Percentiles rank a stretch among this genome's conserved stretches.
phyloP scores from a whole-genome alignment of 257 asterid genomes.

The Solanum dulcamara region DNA sequence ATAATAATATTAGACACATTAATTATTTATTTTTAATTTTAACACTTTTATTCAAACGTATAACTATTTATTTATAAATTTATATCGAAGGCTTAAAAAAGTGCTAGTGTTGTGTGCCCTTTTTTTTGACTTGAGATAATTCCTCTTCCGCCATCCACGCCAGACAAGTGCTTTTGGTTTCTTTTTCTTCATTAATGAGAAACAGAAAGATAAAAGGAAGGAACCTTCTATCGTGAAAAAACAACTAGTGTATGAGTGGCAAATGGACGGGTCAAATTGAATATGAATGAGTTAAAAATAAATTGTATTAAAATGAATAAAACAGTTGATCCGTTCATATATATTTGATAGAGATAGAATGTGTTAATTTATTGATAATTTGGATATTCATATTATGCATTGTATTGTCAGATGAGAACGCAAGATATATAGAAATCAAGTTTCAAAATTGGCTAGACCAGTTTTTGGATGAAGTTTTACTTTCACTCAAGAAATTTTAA shows the following conservation, averaged over 20 bases:
- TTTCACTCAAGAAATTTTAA: not conserved
- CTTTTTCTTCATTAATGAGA: not conserved
- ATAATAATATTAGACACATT: no score
- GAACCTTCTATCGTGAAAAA: not conserved
- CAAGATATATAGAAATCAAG: not conserved
- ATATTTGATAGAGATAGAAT: no score
- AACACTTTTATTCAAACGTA: no score
- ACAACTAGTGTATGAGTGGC: not conserved
- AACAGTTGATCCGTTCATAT: no score
- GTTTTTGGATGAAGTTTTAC: not conserved
- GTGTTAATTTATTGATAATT: accelerated
- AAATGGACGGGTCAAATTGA: no score
- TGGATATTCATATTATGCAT: not conserved
- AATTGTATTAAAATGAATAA: no score
- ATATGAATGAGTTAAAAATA: no score
- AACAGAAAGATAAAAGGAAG: not conserved
- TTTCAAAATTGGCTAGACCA: not conserved
- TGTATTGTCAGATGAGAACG: not conserved
- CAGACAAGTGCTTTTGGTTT: not conserved
- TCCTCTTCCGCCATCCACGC: not conserved
- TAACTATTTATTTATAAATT: no score
- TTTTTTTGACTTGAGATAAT: not conserved
- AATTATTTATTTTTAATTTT: no score
- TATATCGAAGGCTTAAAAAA: no score
- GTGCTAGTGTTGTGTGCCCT: no score